A percentile compares a stretch with the other conserved stretches of the same genome.
phyloP scores from a whole-genome alignment of 2,329 filamentous ascomycete genomes.

The Ilyonectria mors-panacis region DNA sequence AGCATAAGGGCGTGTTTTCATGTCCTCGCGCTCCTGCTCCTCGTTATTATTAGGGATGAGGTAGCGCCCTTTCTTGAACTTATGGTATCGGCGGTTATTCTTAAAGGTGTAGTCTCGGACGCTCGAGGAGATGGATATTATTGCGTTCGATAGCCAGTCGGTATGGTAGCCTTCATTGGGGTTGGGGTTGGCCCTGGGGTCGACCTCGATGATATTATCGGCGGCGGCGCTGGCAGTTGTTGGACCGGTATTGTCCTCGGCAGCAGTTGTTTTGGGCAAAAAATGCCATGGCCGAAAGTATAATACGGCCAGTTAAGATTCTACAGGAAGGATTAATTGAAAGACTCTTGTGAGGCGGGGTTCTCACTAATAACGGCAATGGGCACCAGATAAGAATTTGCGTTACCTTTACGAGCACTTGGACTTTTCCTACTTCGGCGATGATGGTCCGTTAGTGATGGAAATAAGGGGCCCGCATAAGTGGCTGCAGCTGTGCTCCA shows the following conservation, averaged over 20 bases:
- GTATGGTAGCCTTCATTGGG: background rate
- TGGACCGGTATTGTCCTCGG: background rate
- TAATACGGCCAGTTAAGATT: background rate
- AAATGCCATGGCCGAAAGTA: background rate
- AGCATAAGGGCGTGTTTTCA: slow-evolving; percentile 18
- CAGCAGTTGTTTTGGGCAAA: background rate
- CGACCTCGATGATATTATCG: background rate
- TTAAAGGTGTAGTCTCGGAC: slow-evolving; percentile 9
- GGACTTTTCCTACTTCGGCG: too few species aligned
- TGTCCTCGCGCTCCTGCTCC: slow-evolving; percentile 19
- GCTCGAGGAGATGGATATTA: slow-evolving; percentile 4
- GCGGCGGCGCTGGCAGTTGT: background rate
- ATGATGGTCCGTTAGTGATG: too few species aligned
- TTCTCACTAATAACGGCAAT: background rate
- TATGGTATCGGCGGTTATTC: slow-evolving; percentile 19
- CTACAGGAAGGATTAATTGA: background rate
- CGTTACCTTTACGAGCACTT: background rate
- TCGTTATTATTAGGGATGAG: slow-evolving; percentile 15
- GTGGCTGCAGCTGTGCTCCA: background rate
- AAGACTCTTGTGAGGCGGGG: background rate
- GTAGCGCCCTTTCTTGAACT: slow-evolving; percentile 16
- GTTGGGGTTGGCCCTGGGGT: background rate
- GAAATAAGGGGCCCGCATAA: too few species aligned
- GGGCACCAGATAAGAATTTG: background rate
- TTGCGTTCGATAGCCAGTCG: slow-evolving; percentile 3